These are phyloP conservation scores for Lepidium africanum DNA, from an alignment of 345 rosid species.

Conservation along the genomic window DNA sequence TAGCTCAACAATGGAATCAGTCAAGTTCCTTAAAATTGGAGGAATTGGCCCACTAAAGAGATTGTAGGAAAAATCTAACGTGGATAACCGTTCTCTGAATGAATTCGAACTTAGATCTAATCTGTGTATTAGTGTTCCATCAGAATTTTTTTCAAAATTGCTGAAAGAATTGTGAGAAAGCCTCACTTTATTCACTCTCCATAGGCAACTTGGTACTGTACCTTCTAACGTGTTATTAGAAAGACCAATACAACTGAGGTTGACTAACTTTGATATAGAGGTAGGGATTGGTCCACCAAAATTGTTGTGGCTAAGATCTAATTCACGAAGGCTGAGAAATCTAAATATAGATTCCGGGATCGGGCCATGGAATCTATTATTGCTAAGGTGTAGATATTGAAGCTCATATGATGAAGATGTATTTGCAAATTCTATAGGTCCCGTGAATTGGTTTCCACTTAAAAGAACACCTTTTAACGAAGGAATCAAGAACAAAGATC, in stretches of 20 bases:
- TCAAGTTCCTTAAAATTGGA: neutral
- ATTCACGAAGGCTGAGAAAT: rapidly evolving
- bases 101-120: neutral
- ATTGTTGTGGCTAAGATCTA: neutral
- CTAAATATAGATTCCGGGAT: neutral
- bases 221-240: neutral
- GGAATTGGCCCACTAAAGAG: neutral
- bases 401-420: neutral
- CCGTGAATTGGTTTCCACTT: neutral
- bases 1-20: too few relatives aligned
- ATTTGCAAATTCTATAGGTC: neutral
- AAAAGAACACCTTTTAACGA: neutral
- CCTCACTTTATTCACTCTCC: neutral
- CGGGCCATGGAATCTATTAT: neutral
- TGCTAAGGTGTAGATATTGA: rapidly evolving
- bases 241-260: neutral
- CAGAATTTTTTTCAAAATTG: neutral
- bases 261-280: neutral
- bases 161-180: neutral
- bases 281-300: neutral
- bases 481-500: neutral
- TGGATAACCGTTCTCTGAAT: neutral
- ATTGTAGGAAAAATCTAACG: neutral
- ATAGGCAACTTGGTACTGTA: neutral
- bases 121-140: neutral